These are phyloP conservation scores for Arachis monticola DNA, from an alignment of 331 rosid species.

Conservation along the genomic window DNA sequence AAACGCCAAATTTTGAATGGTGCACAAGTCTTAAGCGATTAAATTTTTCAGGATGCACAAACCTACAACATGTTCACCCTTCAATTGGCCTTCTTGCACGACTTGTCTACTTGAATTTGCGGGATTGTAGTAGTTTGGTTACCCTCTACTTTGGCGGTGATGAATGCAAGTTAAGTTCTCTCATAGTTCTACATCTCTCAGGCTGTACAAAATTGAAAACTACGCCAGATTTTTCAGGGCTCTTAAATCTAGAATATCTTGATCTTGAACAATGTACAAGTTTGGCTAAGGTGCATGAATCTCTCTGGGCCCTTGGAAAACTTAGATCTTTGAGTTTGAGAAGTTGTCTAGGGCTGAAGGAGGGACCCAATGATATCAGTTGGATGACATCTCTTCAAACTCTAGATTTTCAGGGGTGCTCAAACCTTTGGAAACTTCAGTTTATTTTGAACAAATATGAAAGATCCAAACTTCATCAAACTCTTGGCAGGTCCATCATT, in stretches of 20 bases:
- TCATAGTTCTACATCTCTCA: neutral
- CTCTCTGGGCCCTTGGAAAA: neutral
- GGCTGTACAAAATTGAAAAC: neutral
- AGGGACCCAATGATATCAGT: neutral
- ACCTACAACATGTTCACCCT: neutral
- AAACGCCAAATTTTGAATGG: neutral
- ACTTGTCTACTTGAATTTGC: neutral
- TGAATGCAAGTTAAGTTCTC: neutral
- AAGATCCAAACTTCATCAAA: too few relatives aligned
- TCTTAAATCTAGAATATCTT: neutral
- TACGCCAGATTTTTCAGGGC: neutral
- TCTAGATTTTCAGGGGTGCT: neutral
- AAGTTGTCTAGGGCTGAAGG: neutral
- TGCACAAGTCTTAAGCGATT: neutral
- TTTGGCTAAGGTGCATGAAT: neutral
- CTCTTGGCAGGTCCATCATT: too few relatives aligned
- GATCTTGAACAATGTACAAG: neutral
- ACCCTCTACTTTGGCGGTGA: too few relatives aligned
- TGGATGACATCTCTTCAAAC: neutral
- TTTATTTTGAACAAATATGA: too few relatives aligned
- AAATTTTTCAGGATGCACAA: conserved; percentile 9
- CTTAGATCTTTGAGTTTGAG: neutral
- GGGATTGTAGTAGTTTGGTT: neutral
- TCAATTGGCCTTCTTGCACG: neutral
- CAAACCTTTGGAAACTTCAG: neutral